Evolutionary conservation across 768 basidiomycete genomes (phyloP).

Genomic region (Serpula lacrymans): DNA sequence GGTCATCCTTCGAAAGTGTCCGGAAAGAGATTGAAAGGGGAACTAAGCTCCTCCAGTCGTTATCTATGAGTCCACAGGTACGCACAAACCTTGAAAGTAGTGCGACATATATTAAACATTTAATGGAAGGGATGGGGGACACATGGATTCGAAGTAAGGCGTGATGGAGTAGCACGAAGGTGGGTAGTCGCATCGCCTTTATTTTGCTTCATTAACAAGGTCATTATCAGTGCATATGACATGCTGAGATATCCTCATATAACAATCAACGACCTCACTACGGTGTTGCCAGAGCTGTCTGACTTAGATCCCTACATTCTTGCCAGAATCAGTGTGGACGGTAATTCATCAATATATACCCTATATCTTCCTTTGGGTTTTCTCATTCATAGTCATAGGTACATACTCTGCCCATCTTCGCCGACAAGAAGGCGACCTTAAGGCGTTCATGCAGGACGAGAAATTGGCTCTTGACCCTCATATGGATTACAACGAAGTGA

Average conservation of each 20-base stretch:
- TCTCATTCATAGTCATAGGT: conserved; percentile 34
- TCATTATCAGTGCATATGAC: conserved; percentile 61
- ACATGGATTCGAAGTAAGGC: conserved; percentile 37
- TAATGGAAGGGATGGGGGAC: conserved; percentile 36
- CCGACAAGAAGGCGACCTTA: conserved; percentile 75
- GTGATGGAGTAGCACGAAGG: conserved; percentile 47
- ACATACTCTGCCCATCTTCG: conserved; percentile 58
- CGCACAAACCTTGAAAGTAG: conserved; percentile 1
- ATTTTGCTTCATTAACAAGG: conserved; percentile 2
- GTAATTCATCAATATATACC: conserved; percentile 43
- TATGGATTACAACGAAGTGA: conserved; percentile 65
- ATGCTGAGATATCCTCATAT: conserved; percentile 61
- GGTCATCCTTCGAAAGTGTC: conserved; percentile 33
- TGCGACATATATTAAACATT: neutral
- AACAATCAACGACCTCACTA: conserved; percentile 37
- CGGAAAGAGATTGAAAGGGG: conserved; percentile 32
- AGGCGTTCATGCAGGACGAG: conserved; percentile 74
- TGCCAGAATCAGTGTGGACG: conserved; percentile 67
- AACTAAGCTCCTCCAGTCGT: conserved; percentile 30
- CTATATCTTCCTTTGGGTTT: neutral
- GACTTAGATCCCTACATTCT: conserved; percentile 49
- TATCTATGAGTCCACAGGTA: conserved; percentile 41
- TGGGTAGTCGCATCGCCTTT: conserved; percentile 10
- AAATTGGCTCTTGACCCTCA: conserved; percentile 61
- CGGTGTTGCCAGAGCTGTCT: conserved; percentile 39